Evolutionary conservation across 129 eudicot genomes (phyloP), one percentile per base, ranked within the genome.

Genomic region (Escallonia herrerae): DNA sequence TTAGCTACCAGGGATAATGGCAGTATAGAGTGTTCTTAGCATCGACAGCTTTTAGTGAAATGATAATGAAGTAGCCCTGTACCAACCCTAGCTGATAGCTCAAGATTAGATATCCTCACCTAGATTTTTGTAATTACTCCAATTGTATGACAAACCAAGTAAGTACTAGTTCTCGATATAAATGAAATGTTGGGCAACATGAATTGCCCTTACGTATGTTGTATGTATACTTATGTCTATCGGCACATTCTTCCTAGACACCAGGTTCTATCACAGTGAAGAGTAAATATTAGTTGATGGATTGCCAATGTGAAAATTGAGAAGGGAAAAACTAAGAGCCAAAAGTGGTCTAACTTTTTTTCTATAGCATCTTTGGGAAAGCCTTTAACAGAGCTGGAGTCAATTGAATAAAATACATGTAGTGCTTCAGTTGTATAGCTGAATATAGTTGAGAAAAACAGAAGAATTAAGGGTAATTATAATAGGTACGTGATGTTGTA

Each of bases 181-280:
- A 60, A 91, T 87, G 67, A 87, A 91, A 83, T 87, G 96, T 46
- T 91, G 95, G 58, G 97, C 96, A 14, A 87, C 84, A 45, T 96
- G 96, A 78, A 91, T 91, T 37, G 96, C 96, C 72, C 85, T 84
- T 72, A 91, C 94, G 65, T 91, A 91, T 49, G 97, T 96, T 0
- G 95, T 62, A 69, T 91, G 97, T 87, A 91, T 91, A 56, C 97
- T 91, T 95, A 85, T 91, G 83, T 91, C 97, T 66, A 91, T 91
- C 51, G 88, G 79, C 57, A 87, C 89, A 61, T 91, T 91, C 83
- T 87, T 91, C 69, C 97, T 96, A 39, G 96, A 91, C 43, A 91
- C 81, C 75, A 91, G 73, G 64, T 91, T 91, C 97, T 91, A 91
- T 74, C 40, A 52, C 42, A 43, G 48, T 37, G 22, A 9, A 63